Evolutionary conservation across 179 eudicot genomes (phyloP), one percentile per base, ranked within the genome.

Genomic region (Dionaea muscipula): DNA sequence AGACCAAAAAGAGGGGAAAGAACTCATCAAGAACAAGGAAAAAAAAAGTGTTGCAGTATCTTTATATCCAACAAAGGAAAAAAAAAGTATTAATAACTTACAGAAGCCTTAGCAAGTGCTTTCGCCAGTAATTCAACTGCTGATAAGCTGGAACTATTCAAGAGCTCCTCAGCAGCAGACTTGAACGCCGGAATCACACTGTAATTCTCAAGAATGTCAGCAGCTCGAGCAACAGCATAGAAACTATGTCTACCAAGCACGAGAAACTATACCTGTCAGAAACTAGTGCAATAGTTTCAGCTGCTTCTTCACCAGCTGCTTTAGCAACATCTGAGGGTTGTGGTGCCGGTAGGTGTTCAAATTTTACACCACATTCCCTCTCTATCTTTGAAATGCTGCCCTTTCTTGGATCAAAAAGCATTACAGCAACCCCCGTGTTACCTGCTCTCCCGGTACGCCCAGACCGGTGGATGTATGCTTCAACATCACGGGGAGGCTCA

Each of bases 401-500:
- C 71, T 58, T 81, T 60, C 79, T 82, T 22, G 98, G 94, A 66
- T 91, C 98, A 62, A 71, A 87, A 69, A 87, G 98, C 84, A 82
- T 82, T 31, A 87, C 95, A 53, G 95, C 94, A 65, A 84, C 66
- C 28, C 98, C 95, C 40, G 80, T 68, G 47, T 91, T 91, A 87
- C 98, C 98, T 2, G 95, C 98, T 74, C 98, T 80, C 24, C 98
- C 98, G 7, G 98, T 87, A 50, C 98, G 73, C 33, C 98, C 98
- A 58, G 98, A 87, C 26, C 98, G 95, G 71, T 91, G 98, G 65
- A 91, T 91, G 72, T 91, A 91, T 13, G 78, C 95, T 75, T 91
- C 98, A 51, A 87, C 95, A 80, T 84, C 95, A 57, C 86, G 86
- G 18, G 95, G 97, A 35, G 97, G 94, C 65, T 90, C 95, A 61